Conservation (phyloP, 2,329 filamentous ascomycete genomes). For the Xylaria sp. region DNA sequence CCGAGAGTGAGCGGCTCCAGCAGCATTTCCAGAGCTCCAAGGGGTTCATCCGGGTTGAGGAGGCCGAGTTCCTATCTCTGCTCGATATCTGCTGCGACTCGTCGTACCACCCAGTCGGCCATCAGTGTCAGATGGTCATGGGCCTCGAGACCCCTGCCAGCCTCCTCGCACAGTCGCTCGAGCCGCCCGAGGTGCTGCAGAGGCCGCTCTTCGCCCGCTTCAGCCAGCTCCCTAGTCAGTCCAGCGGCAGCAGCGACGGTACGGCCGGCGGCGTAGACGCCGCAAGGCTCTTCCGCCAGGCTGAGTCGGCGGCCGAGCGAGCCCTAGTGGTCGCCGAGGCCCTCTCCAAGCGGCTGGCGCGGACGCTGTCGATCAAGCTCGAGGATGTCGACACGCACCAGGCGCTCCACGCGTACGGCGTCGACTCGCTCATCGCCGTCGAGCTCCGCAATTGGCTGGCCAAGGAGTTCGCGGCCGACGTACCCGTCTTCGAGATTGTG, state of each 20-base stretch:
- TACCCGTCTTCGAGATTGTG: slow-evolving; percentile 36
- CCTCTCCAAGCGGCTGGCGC: slow-evolving; percentile 31
- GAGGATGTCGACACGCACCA: slow-evolving; percentile 36
- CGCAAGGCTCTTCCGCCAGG: neutral
- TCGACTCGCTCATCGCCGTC: slow-evolving; percentile 44
- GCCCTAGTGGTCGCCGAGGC: slow-evolving; percentile 29
- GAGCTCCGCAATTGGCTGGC: slow-evolving; percentile 43
- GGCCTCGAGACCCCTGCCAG: neutral
- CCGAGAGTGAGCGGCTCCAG: neutral
- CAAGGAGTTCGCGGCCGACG: slow-evolving; percentile 21
- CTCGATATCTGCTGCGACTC: neutral
- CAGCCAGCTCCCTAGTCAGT: neutral
- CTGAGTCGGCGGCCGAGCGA: neutral
- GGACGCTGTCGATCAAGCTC: slow-evolving; percentile 30
- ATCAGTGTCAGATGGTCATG: neutral
- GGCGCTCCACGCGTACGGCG: slow-evolving; percentile 39
- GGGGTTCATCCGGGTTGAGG: neutral
- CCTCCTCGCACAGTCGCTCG: neutral
- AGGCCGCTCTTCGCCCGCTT: neutral
- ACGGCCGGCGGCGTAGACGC: too few relatives aligned
- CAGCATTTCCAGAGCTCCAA: neutral
- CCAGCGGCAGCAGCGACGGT: too few relatives aligned
- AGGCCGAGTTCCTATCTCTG: neutral
- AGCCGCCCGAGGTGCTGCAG: neutral
- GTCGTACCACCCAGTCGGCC: neutral